phyloP scores from a whole-genome alignment of 768 basidiomycete genomes.

The Antrodiella citrinella region DNA sequence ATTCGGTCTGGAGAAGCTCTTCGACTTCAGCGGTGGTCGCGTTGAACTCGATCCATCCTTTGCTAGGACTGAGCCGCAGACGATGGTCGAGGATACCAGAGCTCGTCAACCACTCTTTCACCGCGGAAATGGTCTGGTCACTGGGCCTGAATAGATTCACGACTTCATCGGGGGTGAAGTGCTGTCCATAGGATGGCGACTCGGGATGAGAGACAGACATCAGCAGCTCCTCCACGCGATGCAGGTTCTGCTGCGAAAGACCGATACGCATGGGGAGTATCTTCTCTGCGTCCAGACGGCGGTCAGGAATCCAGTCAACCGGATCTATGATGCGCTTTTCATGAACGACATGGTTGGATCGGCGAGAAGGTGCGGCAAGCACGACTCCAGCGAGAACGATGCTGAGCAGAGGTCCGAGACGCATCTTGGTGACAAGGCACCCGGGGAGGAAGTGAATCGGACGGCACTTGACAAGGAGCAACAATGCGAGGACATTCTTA shows the following conservation, averaged over 20 bases:
- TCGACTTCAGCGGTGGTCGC: slow-evolving; percentile 37
- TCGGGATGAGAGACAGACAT: slow-evolving; percentile 42
- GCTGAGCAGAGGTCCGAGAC: not conserved
- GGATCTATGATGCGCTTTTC: slow-evolving; percentile 17
- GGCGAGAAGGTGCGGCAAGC: not conserved
- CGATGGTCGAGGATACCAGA: slow-evolving; percentile 32
- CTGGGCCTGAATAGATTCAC: slow-evolving; percentile 39
- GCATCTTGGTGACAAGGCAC: not conserved
- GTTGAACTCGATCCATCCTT: slow-evolving; percentile 33
- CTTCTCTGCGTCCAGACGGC: slow-evolving; percentile 26
- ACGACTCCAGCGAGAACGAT: not conserved
- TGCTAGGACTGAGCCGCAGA: slow-evolving; percentile 30
- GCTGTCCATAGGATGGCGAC: slow-evolving; percentile 41
- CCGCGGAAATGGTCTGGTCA: slow-evolving; percentile 31
- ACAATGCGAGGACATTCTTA: no score
- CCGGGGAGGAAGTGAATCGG: no score
- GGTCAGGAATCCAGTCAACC: slow-evolving; percentile 31
- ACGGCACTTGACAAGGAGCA: no score
- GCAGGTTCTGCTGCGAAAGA: slow-evolving; percentile 37
- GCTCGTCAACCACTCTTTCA: slow-evolving; percentile 35
- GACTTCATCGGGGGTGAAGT: slow-evolving; percentile 37
- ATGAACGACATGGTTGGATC: not conserved
- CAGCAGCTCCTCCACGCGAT: slow-evolving; percentile 37
- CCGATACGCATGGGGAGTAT: slow-evolving; percentile 43
- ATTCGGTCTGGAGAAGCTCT: slow-evolving; percentile 36